Conservation (phyloP, 805 yeast species). For the Ogataea nakhonphanomensis region DNA sequence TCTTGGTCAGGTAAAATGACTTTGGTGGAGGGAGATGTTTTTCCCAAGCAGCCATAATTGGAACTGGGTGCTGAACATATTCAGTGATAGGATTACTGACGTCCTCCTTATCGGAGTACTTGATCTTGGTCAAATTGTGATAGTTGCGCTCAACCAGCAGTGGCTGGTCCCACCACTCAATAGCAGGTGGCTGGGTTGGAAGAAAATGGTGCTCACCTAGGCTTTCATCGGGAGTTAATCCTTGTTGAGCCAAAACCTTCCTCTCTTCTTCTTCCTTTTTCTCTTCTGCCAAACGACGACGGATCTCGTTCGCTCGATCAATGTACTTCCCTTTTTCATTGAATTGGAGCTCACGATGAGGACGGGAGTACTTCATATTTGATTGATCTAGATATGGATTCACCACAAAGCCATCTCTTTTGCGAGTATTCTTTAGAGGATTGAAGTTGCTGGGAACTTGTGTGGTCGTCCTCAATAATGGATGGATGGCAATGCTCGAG, state of each 20-base stretch:
- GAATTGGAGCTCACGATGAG: slow-evolving; percentile 43
- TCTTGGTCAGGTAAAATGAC: slow-evolving; percentile 65
- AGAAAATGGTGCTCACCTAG: slow-evolving; percentile 56
- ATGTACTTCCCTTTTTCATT: slow-evolving; percentile 64
- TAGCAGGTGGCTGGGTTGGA: slow-evolving; percentile 50
- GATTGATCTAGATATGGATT: slow-evolving; percentile 34
- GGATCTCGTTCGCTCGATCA: slow-evolving; percentile 47
- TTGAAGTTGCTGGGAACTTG: slow-evolving; percentile 18
- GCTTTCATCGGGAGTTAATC: slow-evolving; percentile 47
- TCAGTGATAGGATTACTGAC: slow-evolving; percentile 52
- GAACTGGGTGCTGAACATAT: slow-evolving; percentile 83
- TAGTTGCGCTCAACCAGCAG: slow-evolving; percentile 41
- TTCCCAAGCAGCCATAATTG: slow-evolving; percentile 59
- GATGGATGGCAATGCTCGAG: slow-evolving; percentile 29
- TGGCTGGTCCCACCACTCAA: slow-evolving; percentile 90
- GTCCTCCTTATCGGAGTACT: slow-evolving; percentile 35
- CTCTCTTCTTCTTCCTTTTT: slow-evolving; percentile 33
- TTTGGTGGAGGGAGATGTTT: slow-evolving; percentile 37
- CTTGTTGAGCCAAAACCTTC: slow-evolving; percentile 34
- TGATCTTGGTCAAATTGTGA: slow-evolving; percentile 33
- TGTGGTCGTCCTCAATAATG: slow-evolving; percentile 21
- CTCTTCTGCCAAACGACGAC: slow-evolving; percentile 39
- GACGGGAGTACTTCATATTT: slow-evolving; percentile 24
- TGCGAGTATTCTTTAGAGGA: slow-evolving; percentile 22
- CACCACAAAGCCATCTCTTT: slow-evolving; percentile 27